Base-by-base conservation (phyloP, 371 early-diverging fungal species). In the Blakeslea trispora region DNA sequence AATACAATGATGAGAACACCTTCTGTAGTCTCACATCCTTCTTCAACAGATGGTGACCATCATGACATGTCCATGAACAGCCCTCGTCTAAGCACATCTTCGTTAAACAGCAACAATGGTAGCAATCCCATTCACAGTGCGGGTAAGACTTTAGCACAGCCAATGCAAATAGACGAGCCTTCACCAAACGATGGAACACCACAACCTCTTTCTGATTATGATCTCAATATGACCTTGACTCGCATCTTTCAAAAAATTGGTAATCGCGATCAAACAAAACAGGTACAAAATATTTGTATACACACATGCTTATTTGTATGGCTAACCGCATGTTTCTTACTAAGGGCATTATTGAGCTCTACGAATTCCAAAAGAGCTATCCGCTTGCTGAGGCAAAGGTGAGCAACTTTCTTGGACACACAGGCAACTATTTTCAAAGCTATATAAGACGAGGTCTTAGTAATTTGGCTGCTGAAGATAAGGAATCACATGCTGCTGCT, bases 181-280 rank as follows among this genome's bases (percentile, higher is more conserved):
- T 5, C 24, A 54, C 17, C 35, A 10, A 37, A 51, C 14, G 41
- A 52, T 19, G 40, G 51, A 34, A 51, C 35, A 11, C 56, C 52
- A 5, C 52, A 45, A 34, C 22, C 40, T 0, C 15, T 70, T 14
- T 62, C 71, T 2, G 85, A 84, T 43, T 66, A 72, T 35, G 83
- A 85, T 39, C 66, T 82, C 64, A 82, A 86, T 57, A 62, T 71
- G 35, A 63, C 72, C 23, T 57, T 92, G 47, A 82, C 81, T 2
- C 79, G 77, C 19, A 93, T 93, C 47, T 93, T 91, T 60, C 72
- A 69, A 10, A 82, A 85, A 65, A 91, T 93, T 57, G 82, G 85
- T 15, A 78, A 84, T n/a, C 69, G 89, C 45, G 90, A 89, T 39
- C 72, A 82, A 49, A 88, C 92, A 0, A 91, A 90, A 63, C 81